Evolutionary conservation across 805 yeast species (phyloP), one percentile per base, ranked within the genome.

Genomic region (Yarrowia phangngaensis): DNA sequence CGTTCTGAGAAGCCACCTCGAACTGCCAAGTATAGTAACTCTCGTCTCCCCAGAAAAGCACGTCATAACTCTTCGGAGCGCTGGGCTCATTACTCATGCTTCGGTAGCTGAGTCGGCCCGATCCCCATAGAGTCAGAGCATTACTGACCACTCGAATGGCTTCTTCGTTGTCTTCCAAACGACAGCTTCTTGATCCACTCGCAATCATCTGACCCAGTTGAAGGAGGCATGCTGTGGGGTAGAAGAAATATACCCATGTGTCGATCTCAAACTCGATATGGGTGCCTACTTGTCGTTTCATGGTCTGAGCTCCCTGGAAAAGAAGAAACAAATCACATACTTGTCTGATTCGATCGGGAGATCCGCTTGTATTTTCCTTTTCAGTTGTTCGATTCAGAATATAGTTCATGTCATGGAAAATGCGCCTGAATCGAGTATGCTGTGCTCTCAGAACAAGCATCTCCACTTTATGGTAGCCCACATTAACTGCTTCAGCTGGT

Each of bases 231-330:
- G 84, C 80, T 52, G 80, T 64, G 1, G 82, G 78, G 53, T 82
- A 82, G 61, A 82, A 82, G 58, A 73, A 82, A 2, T 79, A 74
- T 1, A 82, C 75, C 71, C 89, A 92, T 45, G 85, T 90, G 23
- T 84, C 85, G 34, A 80, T 80, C 60, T 90, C 98, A 61, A 84
- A 92, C 60, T 89, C 96, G 8, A 90, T 88, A 63, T 90, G 98
- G 52, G 78, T 81, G 5, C 74, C 70, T 4, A 79, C 77, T 59
- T 87, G 95, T 52, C 97, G 72, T 53, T 72, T 75, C 57, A 86
- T 67, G 0, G 84, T 80, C 1, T 92, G 84, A 35, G 79, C 72
- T 3, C 95, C 89, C 63, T 87, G 92, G 57, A 87, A 84, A 23
- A 86, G 64, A 1, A 76, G 66, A 22, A 84, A 57, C 8, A 86